These are phyloP conservation scores for Cardamine resedifolia DNA, from an alignment of 345 rosid genomes.

Conservation along the genomic window DNA sequence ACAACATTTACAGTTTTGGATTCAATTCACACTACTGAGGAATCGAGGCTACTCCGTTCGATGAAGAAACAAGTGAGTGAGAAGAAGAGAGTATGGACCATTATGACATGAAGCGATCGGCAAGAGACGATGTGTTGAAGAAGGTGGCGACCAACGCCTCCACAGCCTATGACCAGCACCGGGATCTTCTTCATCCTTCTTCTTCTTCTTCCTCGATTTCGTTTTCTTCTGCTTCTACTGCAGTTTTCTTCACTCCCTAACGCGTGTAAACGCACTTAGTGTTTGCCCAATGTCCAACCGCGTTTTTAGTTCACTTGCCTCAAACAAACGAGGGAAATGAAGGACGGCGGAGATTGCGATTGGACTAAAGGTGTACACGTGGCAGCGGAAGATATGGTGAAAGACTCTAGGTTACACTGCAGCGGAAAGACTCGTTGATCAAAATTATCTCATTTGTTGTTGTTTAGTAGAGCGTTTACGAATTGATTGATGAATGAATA, in stretches of 20 bases:
- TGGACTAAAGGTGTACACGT: no score
- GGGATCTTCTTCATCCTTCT: slow-evolving; percentile 63
- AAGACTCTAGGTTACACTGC: no score
- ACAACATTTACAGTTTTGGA: neutral
- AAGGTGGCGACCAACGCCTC: slow-evolving; percentile 90
- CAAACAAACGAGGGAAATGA: neutral
- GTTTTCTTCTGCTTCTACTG: neutral
- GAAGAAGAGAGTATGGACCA: slow-evolving; percentile 40
- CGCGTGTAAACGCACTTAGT: neutral
- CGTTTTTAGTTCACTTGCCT: neutral
- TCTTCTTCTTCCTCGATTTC: slow-evolving; percentile 12
- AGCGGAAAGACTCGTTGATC: no score
- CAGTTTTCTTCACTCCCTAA: neutral
- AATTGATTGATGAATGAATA: no score
- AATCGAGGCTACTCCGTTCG: neutral
- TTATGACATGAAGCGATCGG: slow-evolving; percentile 73
- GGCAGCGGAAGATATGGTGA: no score
- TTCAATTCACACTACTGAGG: neutral
- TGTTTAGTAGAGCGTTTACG: no score
- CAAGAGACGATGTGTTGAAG: slow-evolving; percentile 81
- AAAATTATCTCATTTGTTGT: no score
- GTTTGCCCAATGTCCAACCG: neutral
- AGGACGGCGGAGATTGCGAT: no score
- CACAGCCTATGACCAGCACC: slow-evolving; percentile 73
- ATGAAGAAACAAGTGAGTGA: neutral